Evolutionary conservation across 2,329 filamentous ascomycete species (phyloP).

Genomic region (Talaromyces pinophilus): DNA sequence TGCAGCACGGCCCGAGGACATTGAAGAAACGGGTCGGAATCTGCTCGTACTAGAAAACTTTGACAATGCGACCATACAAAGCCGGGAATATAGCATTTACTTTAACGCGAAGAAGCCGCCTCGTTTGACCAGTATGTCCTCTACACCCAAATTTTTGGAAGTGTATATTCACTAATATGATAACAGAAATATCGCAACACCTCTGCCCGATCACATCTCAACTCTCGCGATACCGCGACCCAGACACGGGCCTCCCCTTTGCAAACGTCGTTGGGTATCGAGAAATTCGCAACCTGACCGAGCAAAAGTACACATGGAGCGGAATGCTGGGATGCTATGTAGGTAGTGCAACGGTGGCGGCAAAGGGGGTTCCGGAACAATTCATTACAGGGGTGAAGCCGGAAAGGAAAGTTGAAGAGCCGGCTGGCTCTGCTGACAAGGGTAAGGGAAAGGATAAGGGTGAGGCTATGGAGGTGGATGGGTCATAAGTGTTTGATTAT

Average conservation of each 20-base stretch:
- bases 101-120: conserved; percentile 54
- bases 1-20: conserved; percentile 38
- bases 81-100: conserved; percentile 57
- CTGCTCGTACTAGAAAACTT: conserved; percentile 62
- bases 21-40: conserved; percentile 57
- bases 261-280: conserved; percentile 74
- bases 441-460: background rate
- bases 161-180: conserved; percentile 18
- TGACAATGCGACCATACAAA: conserved; percentile 56
- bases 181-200: conserved; percentile 47
- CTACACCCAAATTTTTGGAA: background rate
- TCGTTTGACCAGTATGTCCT: conserved; percentile 38
- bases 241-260: conserved; percentile 79
- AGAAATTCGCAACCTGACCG: conserved; percentile 72
- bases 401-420: background rate
- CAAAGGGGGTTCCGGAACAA: conserved; percentile 76
- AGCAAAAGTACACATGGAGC: conserved; percentile 80
- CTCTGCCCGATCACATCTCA: conserved; percentile 82
- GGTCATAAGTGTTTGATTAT: background rate
- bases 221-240: conserved; percentile 80
- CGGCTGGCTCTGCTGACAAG: background rate
- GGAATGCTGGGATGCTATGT: conserved; percentile 79
- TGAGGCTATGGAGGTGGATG: background rate
- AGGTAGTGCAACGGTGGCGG: conserved; percentile 60
- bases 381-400: conserved; percentile 54